Evolutionary conservation across 2,329 filamentous ascomycete species (phyloP).

Genomic region (Cordyceps pruinosa): DNA sequence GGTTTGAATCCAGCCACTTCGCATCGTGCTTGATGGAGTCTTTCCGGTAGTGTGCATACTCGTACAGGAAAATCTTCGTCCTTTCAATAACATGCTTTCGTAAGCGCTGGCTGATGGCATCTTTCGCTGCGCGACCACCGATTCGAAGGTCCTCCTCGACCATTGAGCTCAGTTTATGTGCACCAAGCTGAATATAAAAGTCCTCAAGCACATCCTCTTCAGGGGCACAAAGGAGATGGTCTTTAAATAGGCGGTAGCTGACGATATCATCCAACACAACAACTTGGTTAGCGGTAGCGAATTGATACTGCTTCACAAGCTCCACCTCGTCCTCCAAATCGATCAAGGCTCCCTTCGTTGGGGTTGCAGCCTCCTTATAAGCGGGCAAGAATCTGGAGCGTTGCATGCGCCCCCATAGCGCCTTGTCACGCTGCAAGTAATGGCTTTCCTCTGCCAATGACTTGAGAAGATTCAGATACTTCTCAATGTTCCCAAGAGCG

Average conservation of each 20-base stretch:
- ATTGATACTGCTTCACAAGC: conserved; percentile 68
- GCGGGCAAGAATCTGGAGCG: conserved; percentile 72
- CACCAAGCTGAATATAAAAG: conserved; percentile 78
- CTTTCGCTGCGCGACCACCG: conserved; percentile 58
- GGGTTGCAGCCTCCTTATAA: conserved; percentile 61
- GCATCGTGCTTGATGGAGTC: conserved; percentile 80
- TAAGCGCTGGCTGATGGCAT: conserved; percentile 60
- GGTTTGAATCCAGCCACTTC: conserved; percentile 83
- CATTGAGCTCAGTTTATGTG: conserved; percentile 65
- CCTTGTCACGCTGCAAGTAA: conserved; percentile 68
- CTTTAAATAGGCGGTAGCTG: conserved; percentile 82
- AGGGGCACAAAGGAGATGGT: conserved; percentile 75
- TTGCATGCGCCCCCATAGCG: conserved; percentile 70
- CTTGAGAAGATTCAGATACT: conserved; percentile 77
- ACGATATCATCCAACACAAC: conserved; percentile 83
- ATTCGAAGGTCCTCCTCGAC: conserved; percentile 73
- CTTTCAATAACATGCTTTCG: conserved; percentile 81
- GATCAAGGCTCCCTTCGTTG: conserved; percentile 38
- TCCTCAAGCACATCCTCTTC: conserved; percentile 81
- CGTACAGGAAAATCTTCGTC: conserved; percentile 83
- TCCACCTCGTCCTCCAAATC: conserved; percentile 55
- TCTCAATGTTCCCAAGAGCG: conserved; percentile 72
- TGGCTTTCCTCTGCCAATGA: conserved; percentile 68
- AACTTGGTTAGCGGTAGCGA: conserved; percentile 64
- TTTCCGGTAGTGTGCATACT: conserved; percentile 58